Conservation (phyloP, 163 green algal species). For the Picocystis sp. region DNA sequence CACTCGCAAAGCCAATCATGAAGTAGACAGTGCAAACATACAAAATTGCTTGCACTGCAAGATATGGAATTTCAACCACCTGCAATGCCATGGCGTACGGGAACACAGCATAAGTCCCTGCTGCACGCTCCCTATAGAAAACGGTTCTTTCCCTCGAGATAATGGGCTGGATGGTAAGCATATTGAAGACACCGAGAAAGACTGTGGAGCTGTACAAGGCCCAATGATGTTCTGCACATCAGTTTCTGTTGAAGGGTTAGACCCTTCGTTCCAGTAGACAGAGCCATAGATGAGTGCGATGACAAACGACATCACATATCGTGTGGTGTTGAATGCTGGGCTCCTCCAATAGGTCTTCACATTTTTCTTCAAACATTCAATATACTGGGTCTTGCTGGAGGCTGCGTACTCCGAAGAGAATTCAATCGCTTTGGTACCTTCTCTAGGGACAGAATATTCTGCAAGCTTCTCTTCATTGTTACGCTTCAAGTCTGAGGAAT, state of each 20-base stretch:
- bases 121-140: constrained; percentile 42
- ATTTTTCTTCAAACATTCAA: constrained; percentile 6
- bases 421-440: constrained; percentile 9
- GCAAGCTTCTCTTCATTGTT: too few relatives aligned
- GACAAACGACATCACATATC: constrained; percentile 35
- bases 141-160: constrained; percentile 45
- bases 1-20: constrained; percentile 26
- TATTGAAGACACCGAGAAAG: constrained; percentile 59
- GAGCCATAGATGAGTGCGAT: constrained; percentile 37
- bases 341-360: constrained; percentile 35
- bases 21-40: constrained; percentile 54
- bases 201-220: constrained; percentile 27
- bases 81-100: constrained; percentile 33
- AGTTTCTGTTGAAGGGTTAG: constrained; percentile 12
- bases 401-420: constrained; percentile 24
- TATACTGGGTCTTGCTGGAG: constrained; percentile 15
- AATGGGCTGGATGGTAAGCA: constrained; percentile 49
- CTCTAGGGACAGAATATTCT: neutral
- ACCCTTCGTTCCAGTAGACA: constrained; percentile 28
- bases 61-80: constrained; percentile 52
- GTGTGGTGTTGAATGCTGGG: constrained; percentile 45
- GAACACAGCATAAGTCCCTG: constrained; percentile 35
- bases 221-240: constrained; percentile 47
- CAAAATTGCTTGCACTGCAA: constrained; percentile 34
- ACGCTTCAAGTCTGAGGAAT: too few relatives aligned